These are phyloP conservation scores for Candida bentonensis DNA, from an alignment of 805 yeast species.

Conservation along the genomic window DNA sequence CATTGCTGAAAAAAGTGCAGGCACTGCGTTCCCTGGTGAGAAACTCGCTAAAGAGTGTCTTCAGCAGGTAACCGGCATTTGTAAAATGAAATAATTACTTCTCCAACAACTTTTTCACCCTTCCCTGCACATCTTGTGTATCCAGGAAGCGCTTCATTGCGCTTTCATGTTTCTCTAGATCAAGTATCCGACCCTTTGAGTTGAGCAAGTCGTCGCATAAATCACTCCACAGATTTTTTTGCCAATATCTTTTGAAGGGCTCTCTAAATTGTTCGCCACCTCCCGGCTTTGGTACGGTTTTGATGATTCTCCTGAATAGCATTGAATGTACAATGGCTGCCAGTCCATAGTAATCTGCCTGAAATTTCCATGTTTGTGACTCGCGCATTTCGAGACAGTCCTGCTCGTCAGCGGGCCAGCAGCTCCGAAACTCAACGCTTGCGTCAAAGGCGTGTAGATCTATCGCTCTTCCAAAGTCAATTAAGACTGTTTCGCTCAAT, in stretches of 20 bases:
- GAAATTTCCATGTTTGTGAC: conserved; percentile 54
- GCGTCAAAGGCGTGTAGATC: conserved; percentile 46
- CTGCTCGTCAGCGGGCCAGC: conserved; percentile 41
- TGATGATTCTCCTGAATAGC: conserved; percentile 56
- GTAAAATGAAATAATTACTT: too few species aligned
- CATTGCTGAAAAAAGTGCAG: not conserved
- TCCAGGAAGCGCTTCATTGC: too few species aligned
- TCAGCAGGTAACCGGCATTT: too few species aligned
- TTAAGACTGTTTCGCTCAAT: conserved; percentile 31
- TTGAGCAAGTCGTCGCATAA: conserved; percentile 53
- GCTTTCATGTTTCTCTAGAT: not conserved
- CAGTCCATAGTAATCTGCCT: conserved; percentile 72
- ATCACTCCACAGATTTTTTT: conserved; percentile 51
- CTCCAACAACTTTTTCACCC: too few species aligned
- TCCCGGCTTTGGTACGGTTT: conserved; percentile 21
- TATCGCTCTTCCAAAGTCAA: conserved; percentile 73
- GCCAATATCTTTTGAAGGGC: conserved; percentile 63
- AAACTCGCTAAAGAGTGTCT: too few species aligned
- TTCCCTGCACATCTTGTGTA: too few species aligned
- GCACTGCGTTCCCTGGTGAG: not conserved
- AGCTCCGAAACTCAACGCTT: conserved; percentile 39
- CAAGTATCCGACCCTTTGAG: conserved; percentile 27
- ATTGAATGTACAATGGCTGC: conserved; percentile 63
- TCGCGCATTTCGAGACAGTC: conserved; percentile 62
- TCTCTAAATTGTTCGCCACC: conserved; percentile 15